phyloP scores from a whole-genome alignment of 2,329 filamentous ascomycete genomes.

The Penicillium sp. region DNA sequence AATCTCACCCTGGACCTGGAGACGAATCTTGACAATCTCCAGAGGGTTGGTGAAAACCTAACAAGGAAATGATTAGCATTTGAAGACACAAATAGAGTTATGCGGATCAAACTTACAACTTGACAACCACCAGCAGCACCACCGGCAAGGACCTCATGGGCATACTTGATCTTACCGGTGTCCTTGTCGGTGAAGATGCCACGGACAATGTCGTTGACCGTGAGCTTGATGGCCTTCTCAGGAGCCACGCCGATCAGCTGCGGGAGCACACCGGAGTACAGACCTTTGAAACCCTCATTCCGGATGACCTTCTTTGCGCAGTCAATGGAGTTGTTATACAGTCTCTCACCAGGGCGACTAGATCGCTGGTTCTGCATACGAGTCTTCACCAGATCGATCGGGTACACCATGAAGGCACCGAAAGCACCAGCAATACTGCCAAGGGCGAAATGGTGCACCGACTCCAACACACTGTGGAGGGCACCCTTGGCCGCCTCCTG shows the following conservation, averaged over 20 bases:
- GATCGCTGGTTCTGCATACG: slow-evolving; percentile 96
- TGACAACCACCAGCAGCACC: slow-evolving; percentile 88
- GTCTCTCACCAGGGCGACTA: slow-evolving; percentile 73
- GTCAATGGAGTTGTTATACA: slow-evolving; percentile 97
- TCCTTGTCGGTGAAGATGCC: slow-evolving; percentile 70
- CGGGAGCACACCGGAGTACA: slow-evolving; percentile 92
- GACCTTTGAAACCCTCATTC: slow-evolving; percentile 83
- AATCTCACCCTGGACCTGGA: slow-evolving; percentile 95
- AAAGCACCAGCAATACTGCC: slow-evolving; percentile 92
- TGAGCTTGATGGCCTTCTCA: slow-evolving; percentile 98
- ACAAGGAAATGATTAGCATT: slow-evolving; percentile 3
- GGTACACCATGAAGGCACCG: slow-evolving; percentile 98
- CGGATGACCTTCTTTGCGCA: slow-evolving; percentile 89
- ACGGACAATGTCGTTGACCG: slow-evolving; percentile 91
- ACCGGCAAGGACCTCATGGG: slow-evolving; percentile 80
- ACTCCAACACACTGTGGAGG: slow-evolving; percentile 67
- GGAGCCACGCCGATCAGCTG: slow-evolving; percentile 98
- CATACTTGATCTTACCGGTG: slow-evolving; percentile 67
- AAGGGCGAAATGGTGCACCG: slow-evolving; percentile 83
- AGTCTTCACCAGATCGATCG: slow-evolving; percentile 97
- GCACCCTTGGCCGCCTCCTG: slow-evolving; percentile 56
- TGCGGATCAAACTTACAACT: slow-evolving; percentile 66
- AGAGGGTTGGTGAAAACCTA: slow-evolving; percentile 96
- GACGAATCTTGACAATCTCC: slow-evolving; percentile 98
- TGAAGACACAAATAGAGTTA: background rate